Conservation (phyloP, 1,284 basidiomycete species). For the Leccinum pachyderme region DNA sequence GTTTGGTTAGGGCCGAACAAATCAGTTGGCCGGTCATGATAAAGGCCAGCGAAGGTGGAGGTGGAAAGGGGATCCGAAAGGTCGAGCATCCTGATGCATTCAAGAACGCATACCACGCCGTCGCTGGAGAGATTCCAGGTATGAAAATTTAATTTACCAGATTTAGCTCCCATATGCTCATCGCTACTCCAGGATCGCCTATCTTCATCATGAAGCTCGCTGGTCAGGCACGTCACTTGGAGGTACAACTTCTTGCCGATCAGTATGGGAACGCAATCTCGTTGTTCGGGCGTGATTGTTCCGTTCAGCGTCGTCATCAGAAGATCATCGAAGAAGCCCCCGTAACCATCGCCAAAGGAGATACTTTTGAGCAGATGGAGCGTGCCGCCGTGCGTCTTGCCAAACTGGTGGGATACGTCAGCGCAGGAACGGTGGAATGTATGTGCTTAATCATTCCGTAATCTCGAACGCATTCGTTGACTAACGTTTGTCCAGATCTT, state of each 20-base stretch:
- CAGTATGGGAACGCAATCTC: constrained; percentile 99
- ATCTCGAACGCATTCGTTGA: constrained; percentile 4
- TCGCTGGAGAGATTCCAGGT: constrained; percentile 97
- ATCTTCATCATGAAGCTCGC: constrained; percentile 99
- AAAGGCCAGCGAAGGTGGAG: constrained; percentile 98
- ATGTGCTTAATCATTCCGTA: constrained; percentile 27
- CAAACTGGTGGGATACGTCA: constrained; percentile 98
- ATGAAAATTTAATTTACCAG: constrained; percentile 25
- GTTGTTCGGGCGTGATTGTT: constrained; percentile 98
- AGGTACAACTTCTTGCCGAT: constrained; percentile 98
- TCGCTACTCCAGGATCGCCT: constrained; percentile 73
- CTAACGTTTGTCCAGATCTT: constrained; percentile 59
- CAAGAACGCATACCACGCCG: constrained; percentile 92
- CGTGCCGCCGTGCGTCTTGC: constrained; percentile 96
- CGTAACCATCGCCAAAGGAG: constrained; percentile 92
- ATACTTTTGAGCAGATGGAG: constrained; percentile 96
- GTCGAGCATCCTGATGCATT: constrained; percentile 86
- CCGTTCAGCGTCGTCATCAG: constrained; percentile 98
- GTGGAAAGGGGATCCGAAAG: constrained; percentile 97
- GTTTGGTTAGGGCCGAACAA: constrained; percentile 77
- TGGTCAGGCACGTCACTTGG: constrained; percentile 94
- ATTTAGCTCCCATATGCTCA: constrained; percentile 18
- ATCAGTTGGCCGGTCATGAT: constrained; percentile 99
- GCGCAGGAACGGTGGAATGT: constrained; percentile 99
- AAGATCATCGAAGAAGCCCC: constrained; percentile 99